A percentile compares a stretch with the other conserved stretches of the same genome.
These are phyloP conservation scores for Lepidium aucheri DNA, from an alignment of 345 rosid species.

Conservation along the genomic window DNA sequence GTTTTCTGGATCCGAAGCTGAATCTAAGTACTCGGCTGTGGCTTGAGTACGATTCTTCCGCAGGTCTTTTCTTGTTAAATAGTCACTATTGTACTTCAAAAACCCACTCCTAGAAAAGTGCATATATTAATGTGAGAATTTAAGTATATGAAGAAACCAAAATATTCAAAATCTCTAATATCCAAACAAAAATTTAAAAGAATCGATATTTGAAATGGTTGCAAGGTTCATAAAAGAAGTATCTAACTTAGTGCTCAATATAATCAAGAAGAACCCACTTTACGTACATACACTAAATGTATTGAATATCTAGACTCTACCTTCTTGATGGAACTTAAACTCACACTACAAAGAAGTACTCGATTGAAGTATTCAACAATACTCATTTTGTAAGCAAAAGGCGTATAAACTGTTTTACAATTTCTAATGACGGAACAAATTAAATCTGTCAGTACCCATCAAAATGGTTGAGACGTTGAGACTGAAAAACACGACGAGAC, in stretches of 20 bases:
- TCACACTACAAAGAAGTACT: not conserved
- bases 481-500: slow-evolving; percentile 33
- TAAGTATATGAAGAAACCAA: not conserved
- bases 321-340: not conserved
- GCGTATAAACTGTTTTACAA: not conserved
- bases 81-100: slow-evolving; percentile 31
- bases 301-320: not conserved
- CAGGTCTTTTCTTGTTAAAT: slow-evolving; percentile 28
- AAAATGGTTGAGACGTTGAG: slow-evolving; percentile 32
- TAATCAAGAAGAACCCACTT: not conserved
- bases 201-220: not conserved
- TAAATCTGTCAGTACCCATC: slow-evolving; percentile 36
- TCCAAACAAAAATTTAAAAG: not conserved
- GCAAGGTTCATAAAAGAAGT: not conserved
- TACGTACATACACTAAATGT: not conserved
- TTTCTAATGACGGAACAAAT: not conserved
- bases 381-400: not conserved
- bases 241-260: not conserved
- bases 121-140: not conserved
- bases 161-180: not conserved
- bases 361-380: not conserved
- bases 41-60: slow-evolving; percentile 53
- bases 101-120: slow-evolving; percentile 36
- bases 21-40: slow-evolving; percentile 46
- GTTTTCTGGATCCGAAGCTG: slow-evolving; percentile 56